A percentile compares a stretch with the other conserved stretches of the same genome.
These are phyloP conservation scores for Coemansia sp. DNA, from an alignment of 192 early-diverging fungal species.

Conservation along the genomic window DNA sequence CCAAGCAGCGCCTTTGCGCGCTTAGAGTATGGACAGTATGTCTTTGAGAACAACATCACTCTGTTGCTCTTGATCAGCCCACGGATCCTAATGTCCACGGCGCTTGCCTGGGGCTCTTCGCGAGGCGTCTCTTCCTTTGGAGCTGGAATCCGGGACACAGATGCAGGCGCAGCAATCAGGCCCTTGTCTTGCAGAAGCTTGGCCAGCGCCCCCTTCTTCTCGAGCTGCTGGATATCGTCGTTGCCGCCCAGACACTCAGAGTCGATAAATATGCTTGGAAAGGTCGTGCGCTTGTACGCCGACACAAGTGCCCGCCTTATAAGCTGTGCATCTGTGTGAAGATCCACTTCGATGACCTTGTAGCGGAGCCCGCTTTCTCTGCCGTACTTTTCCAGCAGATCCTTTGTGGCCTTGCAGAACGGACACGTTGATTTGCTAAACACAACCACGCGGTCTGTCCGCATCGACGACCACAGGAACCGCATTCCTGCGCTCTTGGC, in stretches of 20 bases:
- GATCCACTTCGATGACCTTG: slow-evolving; percentile 54
- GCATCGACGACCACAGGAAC: slow-evolving; percentile 27
- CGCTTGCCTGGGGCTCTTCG: background rate
- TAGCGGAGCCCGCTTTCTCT: slow-evolving; percentile 30
- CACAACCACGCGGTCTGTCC: slow-evolving; percentile 45
- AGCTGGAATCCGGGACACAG: background rate
- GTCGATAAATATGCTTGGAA: slow-evolving; percentile 67
- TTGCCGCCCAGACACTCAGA: slow-evolving; percentile 63
- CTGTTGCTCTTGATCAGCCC: slow-evolving; percentile 40
- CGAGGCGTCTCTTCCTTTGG: background rate
- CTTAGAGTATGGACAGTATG: slow-evolving; percentile 70
- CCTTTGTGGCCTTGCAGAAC: slow-evolving; percentile 65
- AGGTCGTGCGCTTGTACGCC: slow-evolving; percentile 61
- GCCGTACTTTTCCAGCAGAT: slow-evolving; percentile 36
- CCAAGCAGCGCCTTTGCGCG: slow-evolving; percentile 60
- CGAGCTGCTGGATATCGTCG: slow-evolving; percentile 51
- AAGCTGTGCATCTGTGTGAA: slow-evolving; percentile 51
- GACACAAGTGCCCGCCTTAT: slow-evolving; percentile 52
- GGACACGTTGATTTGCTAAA: slow-evolving; percentile 76
- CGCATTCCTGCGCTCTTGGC: slow-evolving; percentile 15
- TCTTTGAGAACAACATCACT: slow-evolving; percentile 75
- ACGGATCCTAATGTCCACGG: slow-evolving; percentile 27
- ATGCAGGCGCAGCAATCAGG: slow-evolving; percentile 1
- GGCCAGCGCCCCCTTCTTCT: slow-evolving; percentile 39
- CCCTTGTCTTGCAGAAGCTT: slow-evolving; percentile 44